Percentiles rank a stretch among this genome's conserved stretches.
These are phyloP conservation scores for Pichia rugopelliculosa DNA, from an alignment of 805 yeast genomes.

Conservation along the genomic window DNA sequence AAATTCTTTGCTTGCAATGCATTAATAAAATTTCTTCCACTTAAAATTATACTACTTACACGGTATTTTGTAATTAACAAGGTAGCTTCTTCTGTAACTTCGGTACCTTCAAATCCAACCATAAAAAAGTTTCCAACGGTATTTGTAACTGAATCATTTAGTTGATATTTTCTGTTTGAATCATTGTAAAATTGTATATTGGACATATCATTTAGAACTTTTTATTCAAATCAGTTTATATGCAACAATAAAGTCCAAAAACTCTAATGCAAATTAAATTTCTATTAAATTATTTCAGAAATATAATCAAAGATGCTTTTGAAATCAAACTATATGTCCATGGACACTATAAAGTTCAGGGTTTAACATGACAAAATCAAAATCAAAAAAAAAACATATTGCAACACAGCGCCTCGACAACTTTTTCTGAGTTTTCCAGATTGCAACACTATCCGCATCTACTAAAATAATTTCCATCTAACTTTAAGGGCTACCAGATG, in stretches of 20 bases:
- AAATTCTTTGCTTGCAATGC: slow-evolving; percentile 43
- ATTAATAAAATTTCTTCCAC: slow-evolving; percentile 43
- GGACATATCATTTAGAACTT: not conserved
- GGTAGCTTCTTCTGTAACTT: slow-evolving; percentile 45
- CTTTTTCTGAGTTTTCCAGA: not conserved
- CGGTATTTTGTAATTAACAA: slow-evolving; percentile 43
- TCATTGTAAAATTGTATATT: not conserved
- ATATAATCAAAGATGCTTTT: no score
- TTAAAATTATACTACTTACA: slow-evolving; percentile 45
- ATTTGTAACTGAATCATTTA: slow-evolving; percentile 1
- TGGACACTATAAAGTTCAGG: no score
- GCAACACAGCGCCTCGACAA: not conserved
- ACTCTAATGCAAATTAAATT: no score
- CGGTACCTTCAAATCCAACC: slow-evolving; percentile 55
- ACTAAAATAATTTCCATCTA: no score
- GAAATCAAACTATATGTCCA: no score
- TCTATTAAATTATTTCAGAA: no score
- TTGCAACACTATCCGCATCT: not conserved
- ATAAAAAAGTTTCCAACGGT: slow-evolving; percentile 44
- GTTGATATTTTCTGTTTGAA: not conserved
- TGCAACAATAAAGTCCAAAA: no score
- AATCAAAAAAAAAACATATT: not conserved
- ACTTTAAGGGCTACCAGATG: not conserved
- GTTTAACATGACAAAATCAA: not conserved
- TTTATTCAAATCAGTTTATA: no score